These are phyloP conservation scores for Heliosperma pusillum DNA, from an alignment of 148 eudicot species.

Conservation along the genomic window DNA sequence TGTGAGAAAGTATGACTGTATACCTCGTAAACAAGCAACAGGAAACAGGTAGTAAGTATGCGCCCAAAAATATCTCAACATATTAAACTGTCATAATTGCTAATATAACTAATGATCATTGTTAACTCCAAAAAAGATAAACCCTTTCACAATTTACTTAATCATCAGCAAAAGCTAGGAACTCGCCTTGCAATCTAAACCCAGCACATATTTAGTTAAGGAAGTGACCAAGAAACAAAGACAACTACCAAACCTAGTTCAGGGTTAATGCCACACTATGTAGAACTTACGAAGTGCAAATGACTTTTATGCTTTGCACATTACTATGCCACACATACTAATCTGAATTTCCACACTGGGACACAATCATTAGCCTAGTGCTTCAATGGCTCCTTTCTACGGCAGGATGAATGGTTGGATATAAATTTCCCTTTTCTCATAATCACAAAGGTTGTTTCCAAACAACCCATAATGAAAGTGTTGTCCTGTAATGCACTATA, in stretches of 20 bases:
- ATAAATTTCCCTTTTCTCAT: neutral
- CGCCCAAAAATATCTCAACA: neutral
- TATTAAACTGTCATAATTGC: neutral
- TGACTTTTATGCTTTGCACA: neutral
- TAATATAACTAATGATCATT: neutral
- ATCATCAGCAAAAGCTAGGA: neutral
- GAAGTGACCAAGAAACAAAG: neutral
- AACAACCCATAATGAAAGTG: neutral
- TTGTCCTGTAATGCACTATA: neutral
- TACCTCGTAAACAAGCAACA: neutral
- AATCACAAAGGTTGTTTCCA: neutral
- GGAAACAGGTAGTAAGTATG: conserved; percentile 6
- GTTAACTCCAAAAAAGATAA: neutral
- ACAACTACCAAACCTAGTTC: neutral
- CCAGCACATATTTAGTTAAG: neutral
- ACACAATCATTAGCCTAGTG: neutral
- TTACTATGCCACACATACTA: neutral
- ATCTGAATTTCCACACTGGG: neutral
- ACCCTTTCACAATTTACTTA: neutral
- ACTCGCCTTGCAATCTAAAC: neutral
- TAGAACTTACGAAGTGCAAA: conserved; percentile 1
- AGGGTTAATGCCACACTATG: neutral
- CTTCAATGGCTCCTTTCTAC: neutral
- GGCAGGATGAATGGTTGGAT: neutral
- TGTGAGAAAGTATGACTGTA: neutral